These are phyloP conservation scores for Zangia roseola DNA, from an alignment of 768 basidiomycete genomes.

Conservation along the genomic window DNA sequence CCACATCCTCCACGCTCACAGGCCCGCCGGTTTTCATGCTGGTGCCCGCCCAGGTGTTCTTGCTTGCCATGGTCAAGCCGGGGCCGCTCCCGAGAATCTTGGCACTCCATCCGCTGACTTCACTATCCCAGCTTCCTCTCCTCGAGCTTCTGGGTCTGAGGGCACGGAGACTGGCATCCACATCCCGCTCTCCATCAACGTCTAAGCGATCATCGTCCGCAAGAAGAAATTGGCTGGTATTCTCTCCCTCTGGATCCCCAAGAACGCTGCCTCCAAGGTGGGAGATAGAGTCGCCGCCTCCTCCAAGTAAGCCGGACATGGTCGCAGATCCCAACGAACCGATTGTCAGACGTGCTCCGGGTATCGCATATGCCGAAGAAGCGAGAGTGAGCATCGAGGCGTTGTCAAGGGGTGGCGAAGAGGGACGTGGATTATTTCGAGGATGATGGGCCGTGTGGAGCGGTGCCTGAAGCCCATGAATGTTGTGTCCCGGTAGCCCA, in stretches of 20 bases:
- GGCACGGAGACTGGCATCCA: slow-evolving; percentile 88
- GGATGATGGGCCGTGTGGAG: slow-evolving; percentile 92
- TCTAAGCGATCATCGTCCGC: slow-evolving; percentile 67
- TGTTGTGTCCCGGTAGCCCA: slow-evolving; percentile 28
- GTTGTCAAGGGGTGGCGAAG: slow-evolving; percentile 87
- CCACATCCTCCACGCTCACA: slow-evolving; percentile 46
- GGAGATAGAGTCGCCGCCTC: slow-evolving; percentile 60
- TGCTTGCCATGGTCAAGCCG: slow-evolving; percentile 48
- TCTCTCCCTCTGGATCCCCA: slow-evolving; percentile 55
- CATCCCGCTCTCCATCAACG: slow-evolving; percentile 53
- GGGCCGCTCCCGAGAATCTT: slow-evolving; percentile 48
- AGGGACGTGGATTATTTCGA: slow-evolving; percentile 91
- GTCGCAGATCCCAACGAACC: slow-evolving; percentile 44
- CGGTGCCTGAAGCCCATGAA: slow-evolving; percentile 66
- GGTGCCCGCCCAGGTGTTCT: slow-evolving; percentile 60
- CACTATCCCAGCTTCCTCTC: slow-evolving; percentile 90
- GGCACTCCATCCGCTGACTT: slow-evolving; percentile 86
- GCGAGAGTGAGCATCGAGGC: slow-evolving; percentile 92
- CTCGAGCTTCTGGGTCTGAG: slow-evolving; percentile 82
- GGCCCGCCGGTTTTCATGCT: slow-evolving; percentile 57
- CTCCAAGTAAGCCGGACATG: slow-evolving; percentile 50
- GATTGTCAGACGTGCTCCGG: slow-evolving; percentile 50
- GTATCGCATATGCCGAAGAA: slow-evolving; percentile 84
- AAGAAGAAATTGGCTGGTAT: slow-evolving; percentile 63
- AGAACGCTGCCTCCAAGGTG: slow-evolving; percentile 64